These are phyloP conservation scores for Lachnum nothofagi DNA, from an alignment of 2,329 filamentous ascomycete genomes.

Conservation along the genomic window DNA sequence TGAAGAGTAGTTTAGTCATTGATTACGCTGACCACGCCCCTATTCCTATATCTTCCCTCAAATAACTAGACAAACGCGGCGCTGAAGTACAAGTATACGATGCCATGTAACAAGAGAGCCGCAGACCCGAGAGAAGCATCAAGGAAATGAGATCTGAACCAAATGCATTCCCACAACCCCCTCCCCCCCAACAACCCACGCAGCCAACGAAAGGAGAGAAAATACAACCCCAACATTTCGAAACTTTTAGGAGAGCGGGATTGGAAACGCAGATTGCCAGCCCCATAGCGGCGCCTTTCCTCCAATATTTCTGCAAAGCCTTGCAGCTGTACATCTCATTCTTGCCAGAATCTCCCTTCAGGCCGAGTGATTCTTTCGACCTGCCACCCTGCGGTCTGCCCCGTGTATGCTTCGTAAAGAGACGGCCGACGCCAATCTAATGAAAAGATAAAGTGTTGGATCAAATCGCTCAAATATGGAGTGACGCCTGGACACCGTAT, in stretches of 20 bases:
- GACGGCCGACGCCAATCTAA: slow-evolving; percentile 31
- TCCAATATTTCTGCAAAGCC: slow-evolving; percentile 19
- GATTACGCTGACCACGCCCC: slow-evolving; percentile 17
- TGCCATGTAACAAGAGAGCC: slow-evolving; percentile 11
- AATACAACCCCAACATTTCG: slow-evolving; percentile 20
- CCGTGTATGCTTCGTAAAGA: slow-evolving; percentile 24
- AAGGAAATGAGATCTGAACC: slow-evolving; percentile 12
- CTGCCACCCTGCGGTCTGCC: slow-evolving; percentile 9
- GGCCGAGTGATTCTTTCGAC: slow-evolving; percentile 12
- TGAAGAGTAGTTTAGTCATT: slow-evolving; percentile 12
- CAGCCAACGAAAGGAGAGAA: slow-evolving; percentile 10
- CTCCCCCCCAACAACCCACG: not conserved
- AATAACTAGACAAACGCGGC: slow-evolving; percentile 12
- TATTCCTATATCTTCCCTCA: slow-evolving; percentile 1
- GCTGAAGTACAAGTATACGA: slow-evolving; percentile 18
- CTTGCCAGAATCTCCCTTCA: slow-evolving; percentile 13
- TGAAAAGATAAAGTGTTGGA: slow-evolving; percentile 28
- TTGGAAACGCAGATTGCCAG: slow-evolving; percentile 22
- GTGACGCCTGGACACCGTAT: slow-evolving; percentile 32
- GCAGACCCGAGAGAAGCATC: slow-evolving; percentile 4
- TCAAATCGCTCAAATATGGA: slow-evolving; percentile 34
- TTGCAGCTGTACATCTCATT: slow-evolving; percentile 28
- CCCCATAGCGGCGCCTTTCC: slow-evolving; percentile 12
- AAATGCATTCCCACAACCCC: slow-evolving; percentile 17
- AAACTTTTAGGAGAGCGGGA: slow-evolving; percentile 18